These are phyloP conservation scores for Aspergillus awamori DNA, from an alignment of 2,329 filamentous ascomycete species.

Conservation along the genomic window DNA sequence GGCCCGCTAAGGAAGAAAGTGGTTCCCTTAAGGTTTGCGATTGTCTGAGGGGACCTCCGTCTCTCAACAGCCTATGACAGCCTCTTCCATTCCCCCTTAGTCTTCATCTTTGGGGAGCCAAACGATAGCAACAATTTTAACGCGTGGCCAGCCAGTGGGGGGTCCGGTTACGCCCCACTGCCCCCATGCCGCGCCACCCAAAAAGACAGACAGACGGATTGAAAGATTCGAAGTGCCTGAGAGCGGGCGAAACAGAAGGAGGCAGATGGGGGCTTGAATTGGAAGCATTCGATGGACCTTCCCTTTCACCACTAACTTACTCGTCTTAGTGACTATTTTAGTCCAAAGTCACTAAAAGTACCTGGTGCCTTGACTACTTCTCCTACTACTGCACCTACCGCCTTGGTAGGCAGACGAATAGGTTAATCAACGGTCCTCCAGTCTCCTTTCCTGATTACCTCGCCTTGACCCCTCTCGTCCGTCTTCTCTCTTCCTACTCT, in stretches of 20 bases:
- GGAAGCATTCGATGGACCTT: background rate
- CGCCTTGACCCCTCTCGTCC: background rate
- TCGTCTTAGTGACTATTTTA: no score
- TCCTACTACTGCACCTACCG: background rate
- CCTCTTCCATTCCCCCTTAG: background rate
- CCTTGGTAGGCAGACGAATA: background rate
- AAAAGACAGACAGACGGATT: background rate
- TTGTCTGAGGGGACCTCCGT: background rate
- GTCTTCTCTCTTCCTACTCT: background rate
- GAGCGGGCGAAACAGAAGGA: background rate
- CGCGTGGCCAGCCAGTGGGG: slow-evolving; percentile 18
- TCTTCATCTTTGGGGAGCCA: background rate
- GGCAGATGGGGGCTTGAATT: background rate
- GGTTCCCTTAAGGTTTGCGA: slow-evolving; percentile 5
- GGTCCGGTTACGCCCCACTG: background rate
- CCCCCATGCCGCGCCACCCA: background rate
- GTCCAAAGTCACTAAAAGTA: background rate
- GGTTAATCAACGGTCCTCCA: background rate
- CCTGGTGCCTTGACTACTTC: background rate
- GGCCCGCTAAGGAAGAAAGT: slow-evolving; percentile 11
- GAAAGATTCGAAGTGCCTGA: background rate
- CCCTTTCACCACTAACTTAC: no score
- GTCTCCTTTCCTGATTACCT: background rate
- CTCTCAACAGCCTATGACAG: background rate
- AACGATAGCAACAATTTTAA: slow-evolving; percentile 4